Percentiles rank a stretch among this genome's conserved stretches.
These are phyloP conservation scores for Barbatosphaeria neglecta DNA, from an alignment of 495 filamentous ascomycete genomes.

Conservation along the genomic window DNA sequence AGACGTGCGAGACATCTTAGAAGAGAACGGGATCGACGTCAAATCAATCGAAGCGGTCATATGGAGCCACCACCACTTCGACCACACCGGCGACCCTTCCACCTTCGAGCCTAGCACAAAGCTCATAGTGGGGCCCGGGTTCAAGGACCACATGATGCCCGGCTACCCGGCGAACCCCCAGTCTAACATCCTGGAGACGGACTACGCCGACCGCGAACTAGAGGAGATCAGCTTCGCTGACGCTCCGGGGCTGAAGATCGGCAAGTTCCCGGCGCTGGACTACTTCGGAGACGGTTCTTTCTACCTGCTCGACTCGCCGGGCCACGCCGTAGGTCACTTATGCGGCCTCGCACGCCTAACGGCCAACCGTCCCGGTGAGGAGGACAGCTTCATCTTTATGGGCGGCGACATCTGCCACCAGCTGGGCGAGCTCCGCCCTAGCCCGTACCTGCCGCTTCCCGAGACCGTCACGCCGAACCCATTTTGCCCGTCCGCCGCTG, in stretches of 20 bases:
- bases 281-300: conserved; percentile 51
- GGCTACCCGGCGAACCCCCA: conserved; percentile 38
- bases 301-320: conserved; percentile 45
- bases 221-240: conserved; percentile 33
- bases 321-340: conserved; percentile 47
- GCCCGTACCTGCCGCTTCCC: conserved; percentile 36
- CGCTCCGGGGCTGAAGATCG: conserved; percentile 26
- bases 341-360: conserved; percentile 44
- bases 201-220: conserved; percentile 28
- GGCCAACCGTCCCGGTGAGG: background rate
- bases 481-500: conserved; percentile 6
- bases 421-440: conserved; percentile 41
- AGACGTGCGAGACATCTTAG: conserved; percentile 38
- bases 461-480: conserved; percentile 26
- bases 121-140: conserved; percentile 47
- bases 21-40: conserved; percentile 30
- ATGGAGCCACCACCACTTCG: conserved; percentile 50
- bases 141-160: conserved; percentile 33
- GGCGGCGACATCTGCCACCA: conserved; percentile 46
- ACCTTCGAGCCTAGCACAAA: conserved; percentile 37
- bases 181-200: conserved; percentile 26
- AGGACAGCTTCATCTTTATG: conserved; percentile 43
- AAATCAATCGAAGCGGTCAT: conserved; percentile 44
- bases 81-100: conserved; percentile 46
- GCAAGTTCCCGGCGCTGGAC: conserved; percentile 42